These are phyloP conservation scores for Ogataea nakhonphanomensis DNA, from an alignment of 805 yeast species.

Conservation along the genomic window DNA sequence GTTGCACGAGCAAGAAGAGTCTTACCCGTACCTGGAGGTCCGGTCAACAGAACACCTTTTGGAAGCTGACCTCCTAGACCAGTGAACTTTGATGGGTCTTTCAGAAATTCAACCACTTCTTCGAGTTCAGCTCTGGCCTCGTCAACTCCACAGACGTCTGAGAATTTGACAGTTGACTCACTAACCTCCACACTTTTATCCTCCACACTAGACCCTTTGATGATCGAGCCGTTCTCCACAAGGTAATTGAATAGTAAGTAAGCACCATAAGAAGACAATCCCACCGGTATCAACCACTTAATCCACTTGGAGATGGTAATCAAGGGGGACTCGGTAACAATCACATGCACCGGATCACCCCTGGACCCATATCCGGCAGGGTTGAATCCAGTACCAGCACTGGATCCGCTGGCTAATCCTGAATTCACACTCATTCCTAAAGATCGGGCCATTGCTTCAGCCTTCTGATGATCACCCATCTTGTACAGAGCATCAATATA, in stretches of 20 bases:
- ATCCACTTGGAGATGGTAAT: constrained; percentile 81
- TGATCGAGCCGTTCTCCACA: constrained; percentile 75
- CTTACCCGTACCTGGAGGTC: constrained; percentile 99
- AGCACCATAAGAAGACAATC: constrained; percentile 76
- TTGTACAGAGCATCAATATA: constrained; percentile 79
- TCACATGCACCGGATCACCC: constrained; percentile 88
- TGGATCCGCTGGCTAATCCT: constrained; percentile 21
- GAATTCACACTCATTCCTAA: constrained; percentile 32
- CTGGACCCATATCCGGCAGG: constrained; percentile 49
- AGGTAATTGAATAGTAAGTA: constrained; percentile 73
- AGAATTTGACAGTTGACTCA: constrained; percentile 64
- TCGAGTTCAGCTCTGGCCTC: constrained; percentile 97
- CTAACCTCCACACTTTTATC: constrained; percentile 25
- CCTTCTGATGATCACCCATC: constrained; percentile 74
- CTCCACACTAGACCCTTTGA: constrained; percentile 23
- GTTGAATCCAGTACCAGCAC: constrained; percentile 17
- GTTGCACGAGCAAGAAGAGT: constrained; percentile 95
- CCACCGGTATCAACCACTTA: constrained; percentile 82
- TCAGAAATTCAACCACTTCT: constrained; percentile 95
- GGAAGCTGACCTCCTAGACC: constrained; percentile 97
- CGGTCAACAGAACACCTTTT: constrained; percentile 93
- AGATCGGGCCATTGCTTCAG: constrained; percentile 58
- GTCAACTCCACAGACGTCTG: constrained; percentile 96
- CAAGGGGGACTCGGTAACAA: constrained; percentile 80
- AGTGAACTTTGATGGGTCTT: constrained; percentile 94